These are phyloP conservation scores for Mortierella sp. DNA, from an alignment of 371 early-diverging fungal genomes.

Conservation along the genomic window DNA sequence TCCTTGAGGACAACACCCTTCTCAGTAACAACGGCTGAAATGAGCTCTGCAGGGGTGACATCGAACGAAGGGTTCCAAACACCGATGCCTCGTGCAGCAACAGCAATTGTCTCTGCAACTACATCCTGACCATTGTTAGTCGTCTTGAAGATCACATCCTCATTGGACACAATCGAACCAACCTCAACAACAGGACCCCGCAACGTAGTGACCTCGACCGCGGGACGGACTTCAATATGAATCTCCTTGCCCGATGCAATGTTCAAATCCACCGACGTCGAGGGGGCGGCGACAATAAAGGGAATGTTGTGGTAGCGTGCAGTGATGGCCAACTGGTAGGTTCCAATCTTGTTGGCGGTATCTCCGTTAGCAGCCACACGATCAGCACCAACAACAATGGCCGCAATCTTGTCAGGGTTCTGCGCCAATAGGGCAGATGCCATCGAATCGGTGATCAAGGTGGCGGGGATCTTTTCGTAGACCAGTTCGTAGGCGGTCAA, in stretches of 20 bases:
- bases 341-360: conserved; percentile 99
- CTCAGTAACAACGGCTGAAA: conserved; percentile 96
- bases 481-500: conserved; percentile 96
- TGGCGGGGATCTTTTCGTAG: conserved; percentile 92
- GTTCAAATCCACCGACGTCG: conserved; percentile 90
- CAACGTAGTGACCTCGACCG: conserved; percentile 83
- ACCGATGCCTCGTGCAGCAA: conserved; percentile 86
- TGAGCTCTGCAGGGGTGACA: conserved; percentile 91
- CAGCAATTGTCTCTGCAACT: conserved; percentile 72
- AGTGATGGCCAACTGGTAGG: conserved; percentile 94
- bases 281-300: conserved; percentile 97
- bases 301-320: conserved; percentile 89
- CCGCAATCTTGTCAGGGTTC: conserved; percentile 70
- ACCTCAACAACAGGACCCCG: conserved; percentile 70
- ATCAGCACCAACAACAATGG: conserved; percentile 97
- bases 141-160: conserved; percentile 29
- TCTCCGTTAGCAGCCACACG: conserved; percentile 97
- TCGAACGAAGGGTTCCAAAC: conserved; percentile 99
- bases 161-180: conserved; percentile 15
- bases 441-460: conserved; percentile 94
- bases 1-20: conserved; percentile 85
- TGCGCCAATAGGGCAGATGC: conserved; percentile 84
- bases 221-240: conserved; percentile 89
- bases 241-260: conserved; percentile 81
- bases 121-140: conserved; percentile 48